A percentile compares a stretch with the other conserved stretches of the same genome.
phyloP scores from a whole-genome alignment of 768 basidiomycete genomes.

The Pleurotus giganteus region DNA sequence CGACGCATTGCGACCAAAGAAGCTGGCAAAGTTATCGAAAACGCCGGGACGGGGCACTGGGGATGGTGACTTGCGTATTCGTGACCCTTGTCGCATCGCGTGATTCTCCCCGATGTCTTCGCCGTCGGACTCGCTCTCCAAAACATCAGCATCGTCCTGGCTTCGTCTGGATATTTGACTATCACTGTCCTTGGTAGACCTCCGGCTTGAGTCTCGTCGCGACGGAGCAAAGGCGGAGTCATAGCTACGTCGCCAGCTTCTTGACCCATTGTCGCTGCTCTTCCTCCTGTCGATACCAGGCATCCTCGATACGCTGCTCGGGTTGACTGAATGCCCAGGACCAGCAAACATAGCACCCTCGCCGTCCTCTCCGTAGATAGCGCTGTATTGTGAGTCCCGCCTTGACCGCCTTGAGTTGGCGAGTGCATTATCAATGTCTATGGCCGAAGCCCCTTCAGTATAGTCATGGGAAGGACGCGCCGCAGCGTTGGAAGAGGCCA shows the following conservation, averaged over 20 bases:
- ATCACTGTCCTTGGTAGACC: conserved; percentile 47
- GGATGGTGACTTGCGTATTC: conserved; percentile 30
- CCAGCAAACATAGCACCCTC: conserved; percentile 77
- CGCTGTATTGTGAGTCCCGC: conserved; percentile 66
- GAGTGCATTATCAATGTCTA: conserved; percentile 69
- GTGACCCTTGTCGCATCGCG: conserved; percentile 24
- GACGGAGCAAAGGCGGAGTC: conserved; percentile 38
- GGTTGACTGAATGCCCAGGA: conserved; percentile 66
- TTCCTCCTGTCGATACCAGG: conserved; percentile 49
- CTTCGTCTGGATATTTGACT: conserved; percentile 43
- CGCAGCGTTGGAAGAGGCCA: conserved; percentile 39
- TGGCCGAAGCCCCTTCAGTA: conserved; percentile 80
- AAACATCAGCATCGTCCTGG: conserved; percentile 32
- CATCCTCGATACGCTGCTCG: conserved; percentile 82
- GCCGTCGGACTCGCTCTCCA: conserved; percentile 19
- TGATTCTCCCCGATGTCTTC: conserved; percentile 30
- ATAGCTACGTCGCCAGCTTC: conserved; percentile 47
- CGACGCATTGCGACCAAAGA: conserved; percentile 56
- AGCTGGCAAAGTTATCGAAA: conserved; percentile 65
- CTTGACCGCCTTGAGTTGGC: conserved; percentile 49
- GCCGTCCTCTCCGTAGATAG: conserved; percentile 54
- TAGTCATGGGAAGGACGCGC: conserved; percentile 52
- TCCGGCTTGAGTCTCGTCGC: conserved; percentile 30
- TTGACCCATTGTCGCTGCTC: conserved; percentile 55
- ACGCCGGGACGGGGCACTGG: conserved; percentile 40